Conservation (phyloP, 192 early-diverging fungal species). For the Rhizophagus prolifer region DNA sequence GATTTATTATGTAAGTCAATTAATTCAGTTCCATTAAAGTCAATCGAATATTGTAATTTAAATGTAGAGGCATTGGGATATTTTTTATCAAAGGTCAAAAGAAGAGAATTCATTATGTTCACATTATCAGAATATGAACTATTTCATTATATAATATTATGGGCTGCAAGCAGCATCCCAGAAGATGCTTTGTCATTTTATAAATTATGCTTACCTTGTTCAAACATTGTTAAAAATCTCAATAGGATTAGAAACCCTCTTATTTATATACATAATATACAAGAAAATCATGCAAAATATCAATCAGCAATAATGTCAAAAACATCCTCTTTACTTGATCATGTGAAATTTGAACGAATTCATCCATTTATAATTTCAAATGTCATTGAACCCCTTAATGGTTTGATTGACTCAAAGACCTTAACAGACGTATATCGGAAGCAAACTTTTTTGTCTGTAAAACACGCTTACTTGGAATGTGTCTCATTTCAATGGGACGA, state of each 20-base stretch:
- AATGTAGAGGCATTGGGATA: background rate
- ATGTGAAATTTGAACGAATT: background rate
- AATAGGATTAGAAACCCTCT: background rate
- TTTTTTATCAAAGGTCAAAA: background rate
- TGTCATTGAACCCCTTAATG: background rate
- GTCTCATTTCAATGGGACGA: background rate
- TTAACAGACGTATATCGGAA: background rate
- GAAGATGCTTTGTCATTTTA: background rate
- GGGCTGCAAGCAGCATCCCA: background rate
- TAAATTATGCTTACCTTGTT: background rate
- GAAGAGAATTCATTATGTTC: too few species aligned
- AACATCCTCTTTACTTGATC: background rate
- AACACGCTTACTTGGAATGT: background rate
- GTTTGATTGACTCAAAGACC: background rate
- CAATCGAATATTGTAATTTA: background rate
- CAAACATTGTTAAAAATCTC: background rate
- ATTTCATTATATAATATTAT: constrained; percentile 6
- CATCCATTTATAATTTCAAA: background rate
- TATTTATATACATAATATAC: background rate
- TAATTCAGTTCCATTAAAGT: background rate
- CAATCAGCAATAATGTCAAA: background rate
- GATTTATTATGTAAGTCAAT: background rate
- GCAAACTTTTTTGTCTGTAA: too few species aligned
- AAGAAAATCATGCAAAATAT: background rate
- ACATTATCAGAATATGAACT: background rate